Evolutionary conservation across 768 basidiomycete species (phyloP).

Genomic region (Galerina sulciceps): DNA sequence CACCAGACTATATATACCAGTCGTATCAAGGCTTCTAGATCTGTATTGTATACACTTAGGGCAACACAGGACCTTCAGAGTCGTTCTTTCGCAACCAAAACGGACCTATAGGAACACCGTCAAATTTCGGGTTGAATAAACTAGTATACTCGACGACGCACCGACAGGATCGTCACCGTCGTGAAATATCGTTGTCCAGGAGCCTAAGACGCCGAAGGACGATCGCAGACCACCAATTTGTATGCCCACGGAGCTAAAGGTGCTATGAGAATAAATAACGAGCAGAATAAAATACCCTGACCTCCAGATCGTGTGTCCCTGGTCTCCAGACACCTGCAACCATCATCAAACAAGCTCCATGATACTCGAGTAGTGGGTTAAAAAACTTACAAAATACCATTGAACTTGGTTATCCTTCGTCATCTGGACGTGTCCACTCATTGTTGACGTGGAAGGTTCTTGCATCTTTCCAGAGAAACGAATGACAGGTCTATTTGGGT

Average conservation of each 20-base stretch:
- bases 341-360: background rate
- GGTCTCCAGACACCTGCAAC: conserved; percentile 53
- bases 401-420: conserved; percentile 60
- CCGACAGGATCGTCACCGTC: conserved; percentile 49
- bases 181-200: conserved; percentile 52
- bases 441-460: conserved; percentile 43
- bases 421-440: conserved; percentile 59
- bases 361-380: background rate
- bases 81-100: conserved; percentile 5
- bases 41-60: too few species aligned
- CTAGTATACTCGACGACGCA: conserved; percentile 20
- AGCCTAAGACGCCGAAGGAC: conserved; percentile 58
- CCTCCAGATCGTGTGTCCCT: conserved; percentile 60
- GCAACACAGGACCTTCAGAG: too few species aligned
- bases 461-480: conserved; percentile 56
- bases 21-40: too few species aligned
- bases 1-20: too few species aligned
- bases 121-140: background rate
- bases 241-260: conserved; percentile 58
- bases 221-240: conserved; percentile 67
- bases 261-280: background rate
- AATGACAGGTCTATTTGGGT: conserved; percentile 57
- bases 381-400: conserved; percentile 64
- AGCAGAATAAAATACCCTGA: conserved; percentile 27
- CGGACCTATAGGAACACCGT: background rate